Conservation (phyloP, 2,329 filamentous ascomycete genomes). For the Cyphellophora europaea region DNA sequence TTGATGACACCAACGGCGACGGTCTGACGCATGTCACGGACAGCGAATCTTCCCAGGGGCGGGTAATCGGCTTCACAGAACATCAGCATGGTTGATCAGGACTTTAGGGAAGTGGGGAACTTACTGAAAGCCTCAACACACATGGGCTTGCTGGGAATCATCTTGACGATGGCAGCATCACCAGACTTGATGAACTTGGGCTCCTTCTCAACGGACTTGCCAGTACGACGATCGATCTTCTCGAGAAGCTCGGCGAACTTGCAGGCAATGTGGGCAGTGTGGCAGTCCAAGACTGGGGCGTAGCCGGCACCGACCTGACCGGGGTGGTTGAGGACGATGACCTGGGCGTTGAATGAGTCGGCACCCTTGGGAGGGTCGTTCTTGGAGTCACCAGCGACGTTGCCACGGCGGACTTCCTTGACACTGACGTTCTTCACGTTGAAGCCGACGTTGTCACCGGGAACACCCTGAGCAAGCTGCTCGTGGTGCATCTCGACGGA, state of each 20-base stretch:
- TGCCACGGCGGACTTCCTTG: constrained; percentile 99
- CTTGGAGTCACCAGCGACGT: constrained; percentile 99
- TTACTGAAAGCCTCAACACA: constrained; percentile 99
- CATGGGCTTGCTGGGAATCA: constrained; percentile 99
- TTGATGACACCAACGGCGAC: constrained; percentile 67
- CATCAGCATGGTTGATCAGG: too few relatives aligned
- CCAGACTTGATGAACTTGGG: constrained; percentile 99
- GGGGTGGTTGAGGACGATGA: constrained; percentile 99
- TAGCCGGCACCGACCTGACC: constrained; percentile 99
- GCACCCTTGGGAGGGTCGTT: constrained; percentile 87
- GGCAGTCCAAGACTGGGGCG: constrained; percentile 98
- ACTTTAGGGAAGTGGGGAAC: too few relatives aligned
- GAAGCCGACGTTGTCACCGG: constrained; percentile 99
- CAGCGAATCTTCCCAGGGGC: constrained; percentile 98
- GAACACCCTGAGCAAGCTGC: constrained; percentile 88
- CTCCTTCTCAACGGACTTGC: constrained; percentile 82
- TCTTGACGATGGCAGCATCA: constrained; percentile 99
- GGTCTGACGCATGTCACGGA: constrained; percentile 78
- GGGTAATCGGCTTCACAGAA: too few relatives aligned
- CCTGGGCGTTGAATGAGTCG: constrained; percentile 97
- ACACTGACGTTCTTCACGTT: constrained; percentile 99
- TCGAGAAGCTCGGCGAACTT: constrained; percentile 98
- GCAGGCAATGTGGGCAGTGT: constrained; percentile 99
- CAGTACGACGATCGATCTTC: constrained; percentile 99
- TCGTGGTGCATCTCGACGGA: constrained; percentile 99